A percentile compares a stretch with the other conserved stretches of the same genome.
phyloP scores from a whole-genome alignment of 768 basidiomycete species.

The Naganishia kalamii region DNA sequence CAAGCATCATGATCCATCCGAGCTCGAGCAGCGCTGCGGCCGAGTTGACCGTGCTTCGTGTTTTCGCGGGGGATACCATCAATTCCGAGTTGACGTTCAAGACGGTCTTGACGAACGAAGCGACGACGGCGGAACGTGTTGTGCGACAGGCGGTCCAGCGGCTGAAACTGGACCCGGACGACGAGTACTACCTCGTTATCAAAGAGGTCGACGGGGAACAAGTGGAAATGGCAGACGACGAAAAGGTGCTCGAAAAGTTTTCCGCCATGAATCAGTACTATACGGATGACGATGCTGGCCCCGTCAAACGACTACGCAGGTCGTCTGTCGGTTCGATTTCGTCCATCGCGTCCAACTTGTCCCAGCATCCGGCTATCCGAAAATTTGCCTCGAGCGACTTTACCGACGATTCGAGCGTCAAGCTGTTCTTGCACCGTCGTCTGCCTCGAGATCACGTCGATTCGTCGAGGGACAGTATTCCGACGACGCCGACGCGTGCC shows the following conservation, averaged over 20 bases:
- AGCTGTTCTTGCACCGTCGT: constrained; percentile 73
- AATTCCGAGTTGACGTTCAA: constrained; percentile 97
- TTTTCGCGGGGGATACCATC: constrained; percentile 85
- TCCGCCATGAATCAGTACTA: constrained; percentile 62
- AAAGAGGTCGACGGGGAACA: constrained; percentile 88
- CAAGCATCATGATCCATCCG: constrained; percentile 47
- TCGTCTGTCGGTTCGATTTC: constrained; percentile 90
- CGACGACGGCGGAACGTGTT: constrained; percentile 75
- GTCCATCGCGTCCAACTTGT: constrained; percentile 84
- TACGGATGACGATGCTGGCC: constrained; percentile 59
- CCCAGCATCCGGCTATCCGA: constrained; percentile 90
- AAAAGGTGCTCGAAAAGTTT: constrained; percentile 83
- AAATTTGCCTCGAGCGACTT: constrained; percentile 95
- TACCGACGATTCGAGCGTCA: constrained; percentile 92
- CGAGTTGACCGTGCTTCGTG: constrained; percentile 85
- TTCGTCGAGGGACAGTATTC: background rate
- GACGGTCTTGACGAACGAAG: constrained; percentile 83
- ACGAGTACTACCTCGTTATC: constrained; percentile 79
- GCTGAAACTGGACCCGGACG: constrained; percentile 59
- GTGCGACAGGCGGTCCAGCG: constrained; percentile 89
- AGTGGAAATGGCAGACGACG: constrained; percentile 57
- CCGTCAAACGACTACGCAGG: constrained; percentile 66
- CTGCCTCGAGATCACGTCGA: background rate
- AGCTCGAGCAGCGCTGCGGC: constrained; percentile 52
- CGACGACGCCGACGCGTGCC: background rate